Base-by-base conservation (phyloP, 2,329 filamentous ascomycete genomes). In the Fonsecaea nubica region DNA sequence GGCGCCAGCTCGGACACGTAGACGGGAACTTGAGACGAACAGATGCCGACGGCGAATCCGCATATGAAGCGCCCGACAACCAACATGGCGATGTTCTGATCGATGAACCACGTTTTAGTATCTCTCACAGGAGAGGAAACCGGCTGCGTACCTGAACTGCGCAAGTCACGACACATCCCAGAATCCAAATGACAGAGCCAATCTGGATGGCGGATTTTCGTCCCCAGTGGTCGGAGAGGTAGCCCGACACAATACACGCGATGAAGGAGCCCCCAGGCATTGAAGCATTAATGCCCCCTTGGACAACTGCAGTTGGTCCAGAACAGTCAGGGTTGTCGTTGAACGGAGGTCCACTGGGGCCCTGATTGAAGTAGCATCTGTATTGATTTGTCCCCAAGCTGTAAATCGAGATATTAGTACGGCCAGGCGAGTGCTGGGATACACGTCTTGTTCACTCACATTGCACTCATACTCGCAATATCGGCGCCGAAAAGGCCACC, bases 41-140 rank as follows among this genome's bases (percentile, higher is more conserved):
- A 87, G 72, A 93, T 91, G 68, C 91, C 91, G 64, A 93, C 89
- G 63, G 87, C 88, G 70, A 92, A 74, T 45, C 91, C 91, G 69
- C 90, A 89, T 75, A 93, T 55, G 25, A 55, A 30, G n/a, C 52
- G 52, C 2, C 18, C 18, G 52, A 55, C 52, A 15, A 25, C 15
- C 30, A 55, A 33, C 52, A 55, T 55, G 52, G 52, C 21, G 7
- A 33, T 82, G 84, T 60, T 83, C 81, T 67, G 84, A 8, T 10
- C 12, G 35, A 38, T 3, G 35, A 38, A 38, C 8, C 35, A 38
- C 12, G 3, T 38, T 38, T 38, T 38, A 38, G 9, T 13, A 38
- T 32, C 1, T 38, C 35, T 38, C 12, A 38, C 3, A 8, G 9
- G 35, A 1, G 12, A 38, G 7, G 1, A 38, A 3, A 9, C 2